A percentile compares a stretch with the other conserved stretches of the same genome.
phyloP scores from a whole-genome alignment of 148 eudicot species.

The Rhododendron mucronatum region DNA sequence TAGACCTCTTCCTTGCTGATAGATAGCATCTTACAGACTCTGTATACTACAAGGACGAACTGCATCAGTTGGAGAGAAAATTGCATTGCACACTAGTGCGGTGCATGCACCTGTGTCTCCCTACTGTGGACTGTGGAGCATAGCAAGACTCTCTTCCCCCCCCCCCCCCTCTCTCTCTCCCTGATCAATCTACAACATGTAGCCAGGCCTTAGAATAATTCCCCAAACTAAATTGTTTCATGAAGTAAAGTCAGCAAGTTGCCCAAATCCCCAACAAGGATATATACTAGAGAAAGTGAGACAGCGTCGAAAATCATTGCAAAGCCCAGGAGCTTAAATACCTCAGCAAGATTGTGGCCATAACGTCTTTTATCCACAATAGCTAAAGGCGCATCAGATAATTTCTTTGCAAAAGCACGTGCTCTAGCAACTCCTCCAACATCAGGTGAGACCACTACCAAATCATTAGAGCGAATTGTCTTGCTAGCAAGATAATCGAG shows the following conservation, averaged over 20 bases:
- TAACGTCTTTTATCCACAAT: conserved; percentile 98
- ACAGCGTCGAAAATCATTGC: background rate
- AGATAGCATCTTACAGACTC: background rate
- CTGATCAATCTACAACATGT: background rate
- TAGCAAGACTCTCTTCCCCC: too few relatives aligned
- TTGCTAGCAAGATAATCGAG: conserved; percentile 97
- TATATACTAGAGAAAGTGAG: background rate
- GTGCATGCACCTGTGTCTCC: background rate
- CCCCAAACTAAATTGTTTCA: background rate
- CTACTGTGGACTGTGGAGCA: background rate
- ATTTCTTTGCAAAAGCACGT: conserved; percentile 92
- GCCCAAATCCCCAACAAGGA: background rate
- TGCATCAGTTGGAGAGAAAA: background rate
- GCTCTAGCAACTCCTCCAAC: conserved; percentile 99
- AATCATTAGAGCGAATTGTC: conserved; percentile 64
- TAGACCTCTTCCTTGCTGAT: background rate
- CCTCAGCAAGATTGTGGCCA: conserved; percentile 95
- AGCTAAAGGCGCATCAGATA: conserved; percentile 96
- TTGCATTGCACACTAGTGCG: background rate
- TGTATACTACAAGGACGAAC: background rate
- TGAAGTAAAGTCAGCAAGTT: background rate
- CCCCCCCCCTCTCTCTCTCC: too few relatives aligned
- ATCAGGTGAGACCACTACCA: conserved; percentile 96
- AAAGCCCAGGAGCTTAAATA: conserved; percentile 13
- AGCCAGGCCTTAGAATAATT: background rate